A percentile compares a stretch with the other conserved stretches of the same genome.
Evolutionary conservation across 2,329 filamentous ascomycete species (phyloP).

Genomic region (Cyclaneusma minus): DNA sequence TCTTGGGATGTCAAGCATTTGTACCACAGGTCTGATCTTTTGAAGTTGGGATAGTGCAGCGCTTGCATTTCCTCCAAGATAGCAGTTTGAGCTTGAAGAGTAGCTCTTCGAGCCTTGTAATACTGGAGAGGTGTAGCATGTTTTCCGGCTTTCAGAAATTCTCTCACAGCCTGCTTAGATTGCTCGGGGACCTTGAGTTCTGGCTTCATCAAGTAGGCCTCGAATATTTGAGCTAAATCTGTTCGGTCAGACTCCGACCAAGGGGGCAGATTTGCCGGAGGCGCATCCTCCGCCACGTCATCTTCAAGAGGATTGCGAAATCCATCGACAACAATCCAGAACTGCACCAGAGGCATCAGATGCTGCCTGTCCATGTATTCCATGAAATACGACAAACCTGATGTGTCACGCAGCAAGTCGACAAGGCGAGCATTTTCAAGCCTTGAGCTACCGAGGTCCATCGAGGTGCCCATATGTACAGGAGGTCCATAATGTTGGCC

Average conservation of each 20-base stretch:
- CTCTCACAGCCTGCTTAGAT: conserved; percentile 53
- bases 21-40: conserved; percentile 85
- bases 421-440: conserved; percentile 63
- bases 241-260: conserved; percentile 77
- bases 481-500: conserved; percentile 25
- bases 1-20: conserved; percentile 90
- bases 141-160: conserved; percentile 66
- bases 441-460: conserved; percentile 30
- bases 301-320: conserved; percentile 89
- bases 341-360: conserved; percentile 82
- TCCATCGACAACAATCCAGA: conserved; percentile 96
- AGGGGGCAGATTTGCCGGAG: conserved; percentile 42
- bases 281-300: conserved; percentile 51
- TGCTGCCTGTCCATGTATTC: conserved; percentile 94
- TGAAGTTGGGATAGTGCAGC: conserved; percentile 71
- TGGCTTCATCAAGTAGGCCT: conserved; percentile 69
- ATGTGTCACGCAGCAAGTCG: conserved; percentile 78
- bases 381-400: conserved; percentile 96
- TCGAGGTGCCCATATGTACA: conserved; percentile 12
- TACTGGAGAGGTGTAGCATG: conserved; percentile 70
- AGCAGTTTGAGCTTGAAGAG: conserved; percentile 67
- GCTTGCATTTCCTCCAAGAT: conserved; percentile 75
- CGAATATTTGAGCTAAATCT: conserved; percentile 82
- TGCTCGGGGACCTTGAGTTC: conserved; percentile 65
- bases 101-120: conserved; percentile 62